Conservation (phyloP, 1,284 basidiomycete species). For the Ganoderma sp. region DNA sequence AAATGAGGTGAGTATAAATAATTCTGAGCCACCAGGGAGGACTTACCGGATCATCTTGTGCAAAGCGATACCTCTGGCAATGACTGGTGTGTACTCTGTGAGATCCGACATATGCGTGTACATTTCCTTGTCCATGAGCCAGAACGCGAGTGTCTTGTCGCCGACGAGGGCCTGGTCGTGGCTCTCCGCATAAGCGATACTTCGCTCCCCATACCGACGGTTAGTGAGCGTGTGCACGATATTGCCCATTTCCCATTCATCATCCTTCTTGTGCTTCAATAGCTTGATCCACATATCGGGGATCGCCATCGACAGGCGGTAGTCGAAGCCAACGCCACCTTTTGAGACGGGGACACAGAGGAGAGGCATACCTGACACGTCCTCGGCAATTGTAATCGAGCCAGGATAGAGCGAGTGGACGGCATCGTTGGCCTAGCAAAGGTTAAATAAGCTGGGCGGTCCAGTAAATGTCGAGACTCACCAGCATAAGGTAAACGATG, state of each 20-base stretch:
- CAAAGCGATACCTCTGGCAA: conserved; percentile 88
- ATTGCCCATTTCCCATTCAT: conserved; percentile 88
- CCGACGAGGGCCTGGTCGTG: conserved; percentile 98
- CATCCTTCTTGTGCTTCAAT: conserved; percentile 89
- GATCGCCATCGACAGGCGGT: conserved; percentile 96
- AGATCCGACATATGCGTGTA: conserved; percentile 97
- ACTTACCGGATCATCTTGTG: conserved; percentile 97
- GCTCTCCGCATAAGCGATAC: conserved; percentile 94
- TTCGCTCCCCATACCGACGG: conserved; percentile 88
- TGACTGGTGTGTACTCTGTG: conserved; percentile 82
- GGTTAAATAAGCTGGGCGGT: background rate
- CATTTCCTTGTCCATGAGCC: conserved; percentile 99
- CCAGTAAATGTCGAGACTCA: conserved; percentile 47
- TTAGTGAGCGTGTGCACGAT: conserved; percentile 93
- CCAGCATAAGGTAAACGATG: conserved; percentile 96
- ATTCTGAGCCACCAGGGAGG: background rate
- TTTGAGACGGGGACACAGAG: conserved; percentile 81
- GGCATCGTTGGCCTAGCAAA: conserved; percentile 84
- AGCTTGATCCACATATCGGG: conserved; percentile 99
- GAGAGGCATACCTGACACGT: conserved; percentile 98
- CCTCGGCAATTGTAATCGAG: conserved; percentile 93
- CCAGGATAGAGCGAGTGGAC: conserved; percentile 84
- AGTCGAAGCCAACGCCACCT: conserved; percentile 97
- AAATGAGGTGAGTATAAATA: conserved; percentile 10
- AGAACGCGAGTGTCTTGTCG: conserved; percentile 98